Evolutionary conservation across 192 early-diverging fungal species (phyloP).

Genomic region (Martensiomyces pterosporus): DNA sequence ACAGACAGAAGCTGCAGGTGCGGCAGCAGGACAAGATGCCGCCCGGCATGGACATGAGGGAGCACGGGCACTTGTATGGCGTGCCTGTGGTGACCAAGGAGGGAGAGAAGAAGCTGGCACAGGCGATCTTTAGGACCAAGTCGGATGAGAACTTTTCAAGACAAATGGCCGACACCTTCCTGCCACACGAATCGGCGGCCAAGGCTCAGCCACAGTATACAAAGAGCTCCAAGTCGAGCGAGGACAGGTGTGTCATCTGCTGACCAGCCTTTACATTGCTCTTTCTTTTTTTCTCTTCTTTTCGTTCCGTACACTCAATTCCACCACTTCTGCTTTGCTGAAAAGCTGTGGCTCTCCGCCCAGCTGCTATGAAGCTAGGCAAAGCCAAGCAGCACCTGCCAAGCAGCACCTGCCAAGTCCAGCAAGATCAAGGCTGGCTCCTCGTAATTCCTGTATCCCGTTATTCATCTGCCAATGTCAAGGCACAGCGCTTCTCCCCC

Average conservation of each 20-base stretch:
- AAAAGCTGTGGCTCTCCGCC: no score
- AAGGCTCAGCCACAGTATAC: constrained; percentile 4
- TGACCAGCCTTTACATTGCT: not conserved
- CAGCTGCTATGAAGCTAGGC: no score
- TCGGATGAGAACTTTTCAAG: constrained; percentile 32
- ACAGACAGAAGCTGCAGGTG: constrained; percentile 22
- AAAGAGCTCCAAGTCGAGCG: not conserved
- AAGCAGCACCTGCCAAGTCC: no score
- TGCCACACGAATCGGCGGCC: constrained; percentile 13
- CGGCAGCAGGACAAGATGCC: constrained; percentile 34
- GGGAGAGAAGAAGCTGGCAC: constrained; percentile 6
- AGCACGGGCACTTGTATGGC: constrained; percentile 17
- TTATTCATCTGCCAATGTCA: no score
- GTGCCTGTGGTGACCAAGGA: constrained; percentile 29
- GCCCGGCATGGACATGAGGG: constrained; percentile 18
- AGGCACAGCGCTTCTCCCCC: no score
- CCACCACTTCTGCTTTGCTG: not conserved
- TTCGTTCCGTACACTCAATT: constrained; percentile 1
- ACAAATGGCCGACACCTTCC: constrained; percentile 21
- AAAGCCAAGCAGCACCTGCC: no score
- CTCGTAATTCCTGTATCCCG: no score
- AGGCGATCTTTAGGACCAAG: constrained; percentile 8
- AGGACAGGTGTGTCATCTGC: constrained; percentile 15
- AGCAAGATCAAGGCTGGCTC: no score
- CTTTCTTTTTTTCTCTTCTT: constrained; percentile 1